Evolutionary conservation across 2,329 filamentous ascomycete species (phyloP), one percentile per base, ranked within the genome.

Genomic region (Penicillium sp.): DNA sequence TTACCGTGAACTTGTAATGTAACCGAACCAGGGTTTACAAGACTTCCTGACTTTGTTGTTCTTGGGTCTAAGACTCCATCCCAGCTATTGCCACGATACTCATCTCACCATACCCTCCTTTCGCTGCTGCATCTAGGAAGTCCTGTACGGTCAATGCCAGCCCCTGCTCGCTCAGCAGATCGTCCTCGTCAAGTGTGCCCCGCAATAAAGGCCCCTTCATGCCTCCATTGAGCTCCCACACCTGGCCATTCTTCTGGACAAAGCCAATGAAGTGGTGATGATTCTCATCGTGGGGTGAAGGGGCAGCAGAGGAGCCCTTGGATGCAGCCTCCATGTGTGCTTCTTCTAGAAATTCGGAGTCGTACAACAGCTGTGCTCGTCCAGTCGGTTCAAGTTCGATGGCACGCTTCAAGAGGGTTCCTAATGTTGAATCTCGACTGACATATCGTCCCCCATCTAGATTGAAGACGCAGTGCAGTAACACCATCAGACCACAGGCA

Each of bases 401-500:
- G 0, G 80, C 78, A 4, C 73, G 65, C 16, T 74, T 66, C n/a
- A 78, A 66, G 4, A 86, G 71, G 14, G 65, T 65, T n/a, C 76
- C 79, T 3, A 85, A 68, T 1, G 72, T 68, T 1, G 79, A 81
- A 3, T 68, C 78, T 0, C 76, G 69, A 3, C 59, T 55, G 55
- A 86, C 75, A 57, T 76, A 75, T 14, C 74, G 66, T 22, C 69
- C 68, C 3, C 76, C 78, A 2, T 74, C 70, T 16, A 81, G 78
- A 65, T 86, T 87, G 48, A 77, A 73, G 22, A 85, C 63, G 57
- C 77, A 76, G 65, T 87, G 84, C 3, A 86, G 69, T 1, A 86
- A 68, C 2, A 80, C 83, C 58, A 86, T 85, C n/a, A 82, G 73
- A 0, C 84, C 84, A 63, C 84, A 87, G 0, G 83, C 81, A 63